Percentiles rank a stretch among this genome's conserved stretches.
These are phyloP conservation scores for Penicillium alfredii DNA, from an alignment of 495 filamentous ascomycete species.

Conservation along the genomic window DNA sequence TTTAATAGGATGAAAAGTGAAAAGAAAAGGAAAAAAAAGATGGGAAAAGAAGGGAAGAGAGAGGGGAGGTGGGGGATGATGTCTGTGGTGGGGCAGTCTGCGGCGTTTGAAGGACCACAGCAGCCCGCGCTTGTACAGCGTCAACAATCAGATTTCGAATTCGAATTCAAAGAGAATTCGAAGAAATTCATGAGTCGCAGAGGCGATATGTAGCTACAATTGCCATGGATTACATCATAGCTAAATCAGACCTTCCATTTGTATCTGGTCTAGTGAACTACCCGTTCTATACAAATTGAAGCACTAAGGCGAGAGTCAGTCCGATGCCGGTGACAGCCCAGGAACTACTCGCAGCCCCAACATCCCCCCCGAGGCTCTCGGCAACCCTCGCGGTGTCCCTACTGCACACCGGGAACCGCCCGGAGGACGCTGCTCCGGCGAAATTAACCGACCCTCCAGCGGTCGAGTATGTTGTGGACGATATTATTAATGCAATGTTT, in stretches of 20 bases:
- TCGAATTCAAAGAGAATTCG: not conserved
- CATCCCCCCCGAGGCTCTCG: no score
- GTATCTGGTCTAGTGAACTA: no score
- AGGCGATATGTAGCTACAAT: no score
- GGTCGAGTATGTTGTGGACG: not conserved
- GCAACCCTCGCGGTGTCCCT: not conserved
- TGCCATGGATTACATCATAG: no score
- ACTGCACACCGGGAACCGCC: constrained; percentile 22
- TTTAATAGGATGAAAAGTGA: constrained; percentile 18
- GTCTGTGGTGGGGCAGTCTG: constrained; percentile 25
- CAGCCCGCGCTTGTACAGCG: no score
- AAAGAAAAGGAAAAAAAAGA: constrained; percentile 13
- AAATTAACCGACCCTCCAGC: constrained; percentile 22
- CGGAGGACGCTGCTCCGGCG: constrained; percentile 34
- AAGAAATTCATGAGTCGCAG: no score
- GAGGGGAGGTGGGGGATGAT: constrained; percentile 32
- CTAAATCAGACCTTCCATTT: no score
- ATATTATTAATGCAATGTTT: not conserved
- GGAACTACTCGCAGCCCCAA: no score
- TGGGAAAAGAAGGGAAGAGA: constrained; percentile 13
- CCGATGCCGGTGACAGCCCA: no score
- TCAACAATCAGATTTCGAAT: no score
- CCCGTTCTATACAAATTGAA: no score
- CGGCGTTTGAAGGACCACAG: not conserved
- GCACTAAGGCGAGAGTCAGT: no score